Base-by-base conservation (phyloP, 768 basidiomycete species). In the Galerina sulciceps region DNA sequence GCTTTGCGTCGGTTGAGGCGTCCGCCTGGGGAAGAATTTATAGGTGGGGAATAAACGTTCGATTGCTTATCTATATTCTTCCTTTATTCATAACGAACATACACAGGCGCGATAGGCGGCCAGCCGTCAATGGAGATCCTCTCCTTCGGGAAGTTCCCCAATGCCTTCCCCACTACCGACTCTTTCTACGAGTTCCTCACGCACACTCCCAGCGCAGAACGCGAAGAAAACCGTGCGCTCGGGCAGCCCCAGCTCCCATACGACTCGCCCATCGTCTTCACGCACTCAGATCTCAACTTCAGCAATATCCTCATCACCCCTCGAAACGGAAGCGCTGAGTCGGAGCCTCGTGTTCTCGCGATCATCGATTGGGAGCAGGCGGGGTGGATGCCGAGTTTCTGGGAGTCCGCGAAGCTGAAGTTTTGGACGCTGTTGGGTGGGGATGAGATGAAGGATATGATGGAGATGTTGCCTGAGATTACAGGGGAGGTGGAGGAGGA, bases 371-470 rank as follows among this genome's bases (percentile, higher is more conserved):
- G 63, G 60, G 63, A 61, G 36, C 57, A 58, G 44, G 49, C 60
- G 17, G 63, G 60, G 6, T 61, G 60, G 59, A 58, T 61, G 63
- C 63, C 60, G 17, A 55, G 60, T 18, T 56, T 58, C 34, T 64
- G 60, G 55, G 60, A 59, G 23, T 58, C 42, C 38, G 23, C 18
- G 6, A 62, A 59, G 15, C 18, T 44, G n/a, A 23, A 35, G 23
- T 38, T 43, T 31, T 44, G 22, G 40, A 3, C 44, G 42, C 15
- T 44, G 42, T 44, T 44, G 14, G 14, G 15, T 13, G 31, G 22
- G 10, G 15, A 44, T 22, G 15, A 42, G 36, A 23, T 9, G 6
- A 44, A 18, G 9, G 41, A 54, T 14, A 34, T 43, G 41, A 6
- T 54, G 15, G 23, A 18, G 6, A 8, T 26, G 10, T 17, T 54